Evolutionary conservation across 2,329 filamentous ascomycete species (phyloP).

Genomic region (Stachybotrys chartarum): DNA sequence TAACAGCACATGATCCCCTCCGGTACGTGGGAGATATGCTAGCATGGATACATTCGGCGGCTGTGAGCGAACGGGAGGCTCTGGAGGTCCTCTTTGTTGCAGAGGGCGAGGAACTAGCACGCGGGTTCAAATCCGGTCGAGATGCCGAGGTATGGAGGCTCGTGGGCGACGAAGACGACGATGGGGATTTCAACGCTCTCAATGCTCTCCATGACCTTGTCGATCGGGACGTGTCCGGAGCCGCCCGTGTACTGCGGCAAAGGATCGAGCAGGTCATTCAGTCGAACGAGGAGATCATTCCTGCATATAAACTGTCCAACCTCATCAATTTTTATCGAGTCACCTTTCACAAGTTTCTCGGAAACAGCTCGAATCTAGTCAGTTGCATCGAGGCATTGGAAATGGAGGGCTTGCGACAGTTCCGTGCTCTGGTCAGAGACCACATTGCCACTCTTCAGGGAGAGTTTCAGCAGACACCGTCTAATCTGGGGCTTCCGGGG

Average conservation of each 20-base stretch:
- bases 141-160: constrained; percentile 80
- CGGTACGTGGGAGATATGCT: constrained; percentile 96
- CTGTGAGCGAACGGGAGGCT: constrained; percentile 89
- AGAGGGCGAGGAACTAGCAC: constrained; percentile 82
- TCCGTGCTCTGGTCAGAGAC: constrained; percentile 74
- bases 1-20: constrained; percentile 84
- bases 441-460: constrained; percentile 68
- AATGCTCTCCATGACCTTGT: constrained; percentile 81
- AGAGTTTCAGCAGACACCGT: constrained; percentile 61
- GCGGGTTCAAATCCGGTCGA: constrained; percentile 70
- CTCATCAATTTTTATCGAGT: constrained; percentile 81
- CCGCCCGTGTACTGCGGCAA: constrained; percentile 78
- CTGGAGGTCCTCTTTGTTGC: constrained; percentile 86
- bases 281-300: constrained; percentile 80
- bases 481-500: constrained; percentile 69
- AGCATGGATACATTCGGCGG: constrained; percentile 90
- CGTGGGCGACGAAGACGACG: constrained; percentile 49
- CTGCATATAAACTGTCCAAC: constrained; percentile 86
- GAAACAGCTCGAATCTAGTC: constrained; percentile 59
- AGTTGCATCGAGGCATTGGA: constrained; percentile 63
- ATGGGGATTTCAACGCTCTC: constrained; percentile 65
- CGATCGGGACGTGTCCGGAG: constrained; percentile 75
- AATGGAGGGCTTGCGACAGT: constrained; percentile 72
- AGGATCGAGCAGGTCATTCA: constrained; percentile 88
- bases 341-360: constrained; percentile 77